Base-by-base conservation (phyloP, 345 rosid species). In the Clausena lansium region DNA sequence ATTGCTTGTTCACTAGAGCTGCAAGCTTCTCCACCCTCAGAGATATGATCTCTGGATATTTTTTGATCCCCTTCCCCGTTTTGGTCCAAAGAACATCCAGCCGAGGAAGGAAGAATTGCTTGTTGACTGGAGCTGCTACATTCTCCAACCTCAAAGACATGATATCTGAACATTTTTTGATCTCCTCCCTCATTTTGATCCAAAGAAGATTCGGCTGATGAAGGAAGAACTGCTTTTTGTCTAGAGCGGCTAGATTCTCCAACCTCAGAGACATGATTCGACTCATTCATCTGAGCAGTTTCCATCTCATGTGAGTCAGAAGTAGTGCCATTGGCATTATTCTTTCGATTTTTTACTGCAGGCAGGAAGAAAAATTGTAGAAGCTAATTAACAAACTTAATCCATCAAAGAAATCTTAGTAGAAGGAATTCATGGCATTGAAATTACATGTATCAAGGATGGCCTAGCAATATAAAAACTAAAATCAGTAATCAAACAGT, bases 271-370 rank as follows among this genome's bases (percentile, higher is more conserved):
- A 33, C 84, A 67, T 20, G 54, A 79, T 52, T 68, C 3, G 10
- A 62, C 45, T 78, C 77, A 47, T 70, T 78, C 24, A 73, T 68
- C 66, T 73, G 82, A 79, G 54, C 76, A 79, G 80, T 74, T 32
- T 76, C 78, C 39, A 76, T 68, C 73, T 83, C 87, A 62, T 35
- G 80, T 75, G 64, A 81, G 77, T 52, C 80, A 52, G 88, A 73
- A 11, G 47, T 24, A 30, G 69, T 38, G 83, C 63, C 79, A 41
- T 75, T 36, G 75, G 84, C 75, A 77, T 81, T 76, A n/a, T 78
- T 69, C 74, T 47, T 89, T 55, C 74, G 78, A 45, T 32, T 76
- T 87, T 94, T 94, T 0, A 88, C 97, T 92, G 90, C 78, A 84
- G 14, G 74, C 77, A 70, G 61, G 50, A 75, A 83, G 73, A 80